Percentiles rank a stretch among this genome's conserved stretches.
phyloP scores from a whole-genome alignment of 169 alveolate species.

The Cyclospora cayetanensis region DNA sequence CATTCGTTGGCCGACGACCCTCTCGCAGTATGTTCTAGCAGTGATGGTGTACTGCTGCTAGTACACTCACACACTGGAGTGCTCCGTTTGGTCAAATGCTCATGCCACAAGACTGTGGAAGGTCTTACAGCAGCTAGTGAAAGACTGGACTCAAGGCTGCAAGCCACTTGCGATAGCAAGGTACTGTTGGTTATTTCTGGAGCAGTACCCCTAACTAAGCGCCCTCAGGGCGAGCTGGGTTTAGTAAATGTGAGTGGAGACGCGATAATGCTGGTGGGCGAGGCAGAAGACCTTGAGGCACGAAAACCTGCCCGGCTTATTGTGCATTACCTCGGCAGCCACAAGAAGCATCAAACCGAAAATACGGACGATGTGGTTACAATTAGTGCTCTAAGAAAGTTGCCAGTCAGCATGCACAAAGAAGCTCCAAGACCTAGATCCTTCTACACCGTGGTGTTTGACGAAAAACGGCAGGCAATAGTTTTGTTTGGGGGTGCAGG shows the following conservation, averaged over 20 bases:
- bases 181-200: neutral
- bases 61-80: neutral
- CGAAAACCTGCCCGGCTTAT: neutral
- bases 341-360: neutral
- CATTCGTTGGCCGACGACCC: neutral
- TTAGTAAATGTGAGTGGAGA: neutral
- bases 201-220: neutral
- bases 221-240: neutral
- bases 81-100: neutral
- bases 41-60: neutral
- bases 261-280: neutral
- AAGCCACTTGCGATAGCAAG: neutral
- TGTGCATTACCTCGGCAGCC: neutral
- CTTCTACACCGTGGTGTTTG: neutral
- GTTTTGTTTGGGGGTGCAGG: constrained; percentile 23
- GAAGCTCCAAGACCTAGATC: constrained; percentile 3
- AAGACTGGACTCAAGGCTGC: neutral
- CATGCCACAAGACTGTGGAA: neutral
- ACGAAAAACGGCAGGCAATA: neutral
- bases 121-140: neutral
- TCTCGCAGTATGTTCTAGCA: neutral
- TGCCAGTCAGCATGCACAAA: neutral
- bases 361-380: neutral
- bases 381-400: neutral
- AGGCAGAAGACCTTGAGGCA: neutral